Evolutionary conservation across 352 stramenopile genomes (phyloP).

Genomic region (Phytophthora litchii): DNA sequence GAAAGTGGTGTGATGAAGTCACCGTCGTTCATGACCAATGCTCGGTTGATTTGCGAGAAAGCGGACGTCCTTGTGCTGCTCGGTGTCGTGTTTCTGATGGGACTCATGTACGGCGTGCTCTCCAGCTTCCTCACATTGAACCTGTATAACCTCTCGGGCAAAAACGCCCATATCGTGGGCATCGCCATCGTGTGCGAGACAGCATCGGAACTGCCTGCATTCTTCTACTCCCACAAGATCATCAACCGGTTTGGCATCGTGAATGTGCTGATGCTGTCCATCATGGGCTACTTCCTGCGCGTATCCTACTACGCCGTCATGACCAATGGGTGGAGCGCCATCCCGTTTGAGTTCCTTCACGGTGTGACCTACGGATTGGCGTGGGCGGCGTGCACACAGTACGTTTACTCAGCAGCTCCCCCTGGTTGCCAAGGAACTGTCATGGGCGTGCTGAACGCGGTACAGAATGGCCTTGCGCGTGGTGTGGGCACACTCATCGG

Average conservation of each 20-base stretch:
- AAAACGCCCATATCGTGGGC: slow-evolving; percentile 80
- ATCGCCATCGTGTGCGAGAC: slow-evolving; percentile 84
- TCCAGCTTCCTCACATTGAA: slow-evolving; percentile 87
- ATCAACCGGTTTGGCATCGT: slow-evolving; percentile 75
- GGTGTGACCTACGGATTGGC: slow-evolving; percentile 75
- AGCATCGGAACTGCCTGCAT: slow-evolving; percentile 76
- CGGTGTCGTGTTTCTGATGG: slow-evolving; percentile 79
- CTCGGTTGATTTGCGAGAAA: slow-evolving; percentile 42
- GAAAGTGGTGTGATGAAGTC: slow-evolving; percentile 17
- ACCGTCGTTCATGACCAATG: slow-evolving; percentile 54
- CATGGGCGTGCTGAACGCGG: slow-evolving; percentile 78
- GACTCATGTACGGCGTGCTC: slow-evolving; percentile 81
- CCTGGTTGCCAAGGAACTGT: slow-evolving; percentile 69
- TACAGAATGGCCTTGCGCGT: slow-evolving; percentile 77
- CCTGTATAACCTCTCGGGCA: slow-evolving; percentile 77
- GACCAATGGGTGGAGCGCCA: slow-evolving; percentile 78
- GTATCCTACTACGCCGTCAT: slow-evolving; percentile 80
- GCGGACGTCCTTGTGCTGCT: slow-evolving; percentile 73
- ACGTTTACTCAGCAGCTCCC: slow-evolving; percentile 71
- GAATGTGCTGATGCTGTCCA: slow-evolving; percentile 75
- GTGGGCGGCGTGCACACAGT: slow-evolving; percentile 79
- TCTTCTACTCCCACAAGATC: slow-evolving; percentile 80
- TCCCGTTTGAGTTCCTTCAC: slow-evolving; percentile 84
- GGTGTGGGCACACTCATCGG: slow-evolving; percentile 71
- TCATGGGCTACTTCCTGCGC: slow-evolving; percentile 67